These are phyloP conservation scores for Podospora conica DNA, from an alignment of 495 filamentous ascomycete species.

Conservation along the genomic window DNA sequence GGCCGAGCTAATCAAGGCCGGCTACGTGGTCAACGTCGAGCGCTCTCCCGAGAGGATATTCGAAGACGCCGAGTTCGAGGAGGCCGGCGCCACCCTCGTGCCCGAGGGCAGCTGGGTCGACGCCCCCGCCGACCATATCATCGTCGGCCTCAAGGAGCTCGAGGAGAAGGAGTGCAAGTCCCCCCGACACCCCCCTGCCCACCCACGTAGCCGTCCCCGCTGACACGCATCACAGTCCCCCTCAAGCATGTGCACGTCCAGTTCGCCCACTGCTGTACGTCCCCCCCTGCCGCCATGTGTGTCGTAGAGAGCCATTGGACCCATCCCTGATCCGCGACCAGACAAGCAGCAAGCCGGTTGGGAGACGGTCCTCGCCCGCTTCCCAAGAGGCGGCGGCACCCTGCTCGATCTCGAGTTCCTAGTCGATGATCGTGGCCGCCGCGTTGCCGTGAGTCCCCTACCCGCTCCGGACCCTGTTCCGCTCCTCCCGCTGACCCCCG, in stretches of 20 bases:
- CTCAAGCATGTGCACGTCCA: slow-evolving; percentile 82
- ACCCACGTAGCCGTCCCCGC: background rate
- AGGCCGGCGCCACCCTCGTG: slow-evolving; percentile 68
- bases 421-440: slow-evolving; percentile 66
- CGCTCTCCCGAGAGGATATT: slow-evolving; percentile 76
- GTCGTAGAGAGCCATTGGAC: background rate
- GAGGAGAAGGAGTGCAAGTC: slow-evolving; percentile 70
- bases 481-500: background rate
- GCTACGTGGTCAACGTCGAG: slow-evolving; percentile 81
- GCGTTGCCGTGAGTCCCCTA: slow-evolving; percentile 58
- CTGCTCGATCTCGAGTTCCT: slow-evolving; percentile 91
- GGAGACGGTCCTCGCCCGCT: slow-evolving; percentile 74
- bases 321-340: slow-evolving; percentile 33
- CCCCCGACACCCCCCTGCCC: background rate
- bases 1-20: slow-evolving; percentile 73
- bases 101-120: slow-evolving; percentile 72
- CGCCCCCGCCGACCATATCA: slow-evolving; percentile 72
- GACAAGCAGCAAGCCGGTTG: slow-evolving; percentile 88
- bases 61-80: slow-evolving; percentile 60
- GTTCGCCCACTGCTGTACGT: slow-evolving; percentile 57
- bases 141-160: slow-evolving; percentile 91
- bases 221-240: slow-evolving; percentile 49
- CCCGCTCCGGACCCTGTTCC: background rate
- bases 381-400: slow-evolving; percentile 73
- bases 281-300: background rate